A percentile compares a stretch with the other conserved stretches of the same genome.
Evolutionary conservation across 768 basidiomycete genomes (phyloP).

Genomic region (Pleurotus pulmonarius): DNA sequence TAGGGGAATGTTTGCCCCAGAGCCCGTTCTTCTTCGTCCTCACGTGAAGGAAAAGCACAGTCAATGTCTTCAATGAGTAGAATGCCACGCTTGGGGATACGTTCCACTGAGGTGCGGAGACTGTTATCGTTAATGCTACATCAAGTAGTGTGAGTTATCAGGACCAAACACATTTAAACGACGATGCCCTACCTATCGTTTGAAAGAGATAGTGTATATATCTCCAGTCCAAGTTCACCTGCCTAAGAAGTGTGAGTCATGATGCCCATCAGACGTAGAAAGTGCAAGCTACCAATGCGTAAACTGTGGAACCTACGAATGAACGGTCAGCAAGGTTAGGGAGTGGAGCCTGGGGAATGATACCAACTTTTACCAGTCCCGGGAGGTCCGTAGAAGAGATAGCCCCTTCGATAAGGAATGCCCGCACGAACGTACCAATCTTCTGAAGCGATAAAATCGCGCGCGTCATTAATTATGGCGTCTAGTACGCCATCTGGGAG

Average conservation of each 20-base stretch:
- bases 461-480: constrained; percentile 44
- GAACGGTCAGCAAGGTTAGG: no score
- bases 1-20: background rate
- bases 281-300: constrained; percentile 36
- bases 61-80: constrained; percentile 61
- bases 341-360: background rate
- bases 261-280: no score
- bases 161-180: no score
- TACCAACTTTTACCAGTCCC: constrained; percentile 57
- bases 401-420: constrained; percentile 56
- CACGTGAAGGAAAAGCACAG: constrained; percentile 50
- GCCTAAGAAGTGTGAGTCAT: constrained; percentile 21
- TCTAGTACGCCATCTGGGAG: constrained; percentile 44
- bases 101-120: constrained; percentile 40
- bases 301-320: constrained; percentile 44
- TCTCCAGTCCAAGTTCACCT: constrained; percentile 77
- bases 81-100: constrained; percentile 51
- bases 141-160: no score
- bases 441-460: constrained; percentile 49
- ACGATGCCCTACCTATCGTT: constrained; percentile 35
- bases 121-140: constrained; percentile 47
- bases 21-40: constrained; percentile 30
- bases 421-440: constrained; percentile 56
- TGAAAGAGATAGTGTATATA: constrained; percentile 60
- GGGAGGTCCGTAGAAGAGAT: constrained; percentile 55